Base-by-base conservation (phyloP, 176 grass and related monocot species). In the Eragrostis curvula region DNA sequence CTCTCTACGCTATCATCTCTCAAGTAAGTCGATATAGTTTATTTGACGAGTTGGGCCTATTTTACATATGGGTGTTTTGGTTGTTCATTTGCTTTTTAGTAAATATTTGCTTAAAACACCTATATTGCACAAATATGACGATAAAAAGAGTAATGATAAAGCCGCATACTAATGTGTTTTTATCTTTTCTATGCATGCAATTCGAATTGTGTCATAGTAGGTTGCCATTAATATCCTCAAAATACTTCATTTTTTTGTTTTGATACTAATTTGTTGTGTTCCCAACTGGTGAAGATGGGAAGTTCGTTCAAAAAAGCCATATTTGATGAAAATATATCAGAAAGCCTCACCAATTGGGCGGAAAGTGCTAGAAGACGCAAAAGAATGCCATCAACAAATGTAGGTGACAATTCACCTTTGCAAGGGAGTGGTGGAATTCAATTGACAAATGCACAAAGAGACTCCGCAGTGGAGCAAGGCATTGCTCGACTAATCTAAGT, bases 1-100 rank as follows among this genome's bases (percentile, higher is more conserved):
- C 95, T 17, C 88, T 98, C 12, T 98, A 98, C 17, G 95, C 92
- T 29, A 81, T 98, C 47, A 65, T 98, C 11, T 94, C 95, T 32
- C 95, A 98, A 81, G 95, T 98, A 79, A 86, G 87, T 76, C 24
- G 51, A n/a, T 30, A 25, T 70, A 78, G 76, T 83, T 23, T 48
- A 60, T 41, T 63, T 65, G 42, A 14, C 9, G 18, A 36, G 66
- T 0, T 44, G 5, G 7, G 43, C 18, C 39, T 4, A 28, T 17
- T 42, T 45, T 76, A 43, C n/a, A n/a, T 28, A 27, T 4, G 0
- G 1, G 23, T 24, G 55, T 23, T 1, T 56, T 78, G 17, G 9
- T 23, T 2, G 36, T 25, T 49, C 75, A 4, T 1, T 75, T 14
- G 2, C 25, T 59, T 67, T 40, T 28, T 15, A 17, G 2, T 0